phyloP scores from a whole-genome alignment of 1,284 basidiomycete genomes.

The Ustilago nuda region DNA sequence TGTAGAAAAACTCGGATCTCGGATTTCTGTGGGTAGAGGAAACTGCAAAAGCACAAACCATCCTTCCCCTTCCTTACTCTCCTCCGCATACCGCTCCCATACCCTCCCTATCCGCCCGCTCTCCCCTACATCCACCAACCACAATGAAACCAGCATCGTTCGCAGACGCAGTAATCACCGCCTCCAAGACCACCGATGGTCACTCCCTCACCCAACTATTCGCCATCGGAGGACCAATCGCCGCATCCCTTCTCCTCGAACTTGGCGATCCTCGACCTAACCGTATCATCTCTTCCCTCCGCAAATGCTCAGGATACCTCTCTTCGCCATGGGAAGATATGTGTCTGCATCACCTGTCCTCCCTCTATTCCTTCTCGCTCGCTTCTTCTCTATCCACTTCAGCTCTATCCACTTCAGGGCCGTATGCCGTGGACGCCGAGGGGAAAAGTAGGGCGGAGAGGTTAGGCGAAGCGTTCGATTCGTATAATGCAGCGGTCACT shows the following conservation, averaged over 20 bases:
- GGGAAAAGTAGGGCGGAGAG: slow-evolving; percentile 38
- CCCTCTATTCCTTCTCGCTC: slow-evolving; percentile 46
- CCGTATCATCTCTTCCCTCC: slow-evolving; percentile 38
- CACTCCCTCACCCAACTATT: slow-evolving; percentile 55
- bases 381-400: slow-evolving; percentile 26
- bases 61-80: neutral
- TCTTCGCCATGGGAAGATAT: slow-evolving; percentile 62
- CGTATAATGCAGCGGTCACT: slow-evolving; percentile 47
- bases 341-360: slow-evolving; percentile 39
- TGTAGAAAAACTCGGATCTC: neutral
- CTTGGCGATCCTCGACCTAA: slow-evolving; percentile 37
- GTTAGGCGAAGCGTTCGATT: slow-evolving; percentile 51
- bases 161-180: slow-evolving; percentile 50
- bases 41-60: slow-evolving; percentile 12
- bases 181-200: slow-evolving; percentile 29
- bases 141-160: slow-evolving; percentile 43
- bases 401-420: slow-evolving; percentile 11
- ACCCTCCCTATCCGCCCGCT: neutral
- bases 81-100: neutral
- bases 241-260: slow-evolving; percentile 34
- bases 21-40: slow-evolving; percentile 4
- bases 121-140: neutral
- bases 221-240: slow-evolving; percentile 37
- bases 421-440: slow-evolving; percentile 21
- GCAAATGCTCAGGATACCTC: slow-evolving; percentile 53